Evolutionary conservation across 2,329 filamentous ascomycete genomes (phyloP).

Genomic region (Ophiobolus disseminans): DNA sequence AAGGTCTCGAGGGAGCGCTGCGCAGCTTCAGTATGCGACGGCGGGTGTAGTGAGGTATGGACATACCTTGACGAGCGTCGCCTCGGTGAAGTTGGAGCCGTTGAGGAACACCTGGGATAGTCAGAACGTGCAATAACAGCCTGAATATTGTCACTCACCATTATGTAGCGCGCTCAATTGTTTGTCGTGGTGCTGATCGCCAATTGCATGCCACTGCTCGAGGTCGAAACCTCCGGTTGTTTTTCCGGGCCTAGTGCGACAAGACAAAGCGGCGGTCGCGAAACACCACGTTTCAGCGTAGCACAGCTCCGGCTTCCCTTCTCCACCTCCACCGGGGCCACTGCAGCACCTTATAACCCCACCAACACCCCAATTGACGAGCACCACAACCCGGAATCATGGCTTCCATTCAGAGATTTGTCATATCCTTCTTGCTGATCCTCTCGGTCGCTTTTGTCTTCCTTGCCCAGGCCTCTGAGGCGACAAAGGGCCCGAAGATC

Average conservation of each 20-base stretch:
- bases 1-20: constrained; percentile 70
- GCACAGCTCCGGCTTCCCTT: constrained; percentile 14
- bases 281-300: constrained; percentile 45
- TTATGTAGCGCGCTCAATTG: no score
- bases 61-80: constrained; percentile 80
- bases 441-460: constrained; percentile 65
- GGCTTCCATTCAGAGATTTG: constrained; percentile 74
- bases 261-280: constrained; percentile 23
- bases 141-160: constrained; percentile 31
- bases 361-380: constrained; percentile 23
- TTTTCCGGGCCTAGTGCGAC: constrained; percentile 17
- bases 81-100: constrained; percentile 84
- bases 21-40: constrained; percentile 18
- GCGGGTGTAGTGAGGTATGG: constrained; percentile 38
- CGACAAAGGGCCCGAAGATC: constrained; percentile 82
- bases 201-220: no score
- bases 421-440: constrained; percentile 77
- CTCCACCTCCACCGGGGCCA: constrained; percentile 20
- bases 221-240: constrained; percentile 12
- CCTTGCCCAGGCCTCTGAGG: constrained; percentile 45
- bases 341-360: constrained; percentile 35
- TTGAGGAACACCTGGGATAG: constrained; percentile 76
- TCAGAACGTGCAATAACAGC: constrained; percentile 15
- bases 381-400: constrained; percentile 59
- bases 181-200: no score